Conservation (phyloP, 257 asterid species). For the Nicotiana paniculata region DNA sequence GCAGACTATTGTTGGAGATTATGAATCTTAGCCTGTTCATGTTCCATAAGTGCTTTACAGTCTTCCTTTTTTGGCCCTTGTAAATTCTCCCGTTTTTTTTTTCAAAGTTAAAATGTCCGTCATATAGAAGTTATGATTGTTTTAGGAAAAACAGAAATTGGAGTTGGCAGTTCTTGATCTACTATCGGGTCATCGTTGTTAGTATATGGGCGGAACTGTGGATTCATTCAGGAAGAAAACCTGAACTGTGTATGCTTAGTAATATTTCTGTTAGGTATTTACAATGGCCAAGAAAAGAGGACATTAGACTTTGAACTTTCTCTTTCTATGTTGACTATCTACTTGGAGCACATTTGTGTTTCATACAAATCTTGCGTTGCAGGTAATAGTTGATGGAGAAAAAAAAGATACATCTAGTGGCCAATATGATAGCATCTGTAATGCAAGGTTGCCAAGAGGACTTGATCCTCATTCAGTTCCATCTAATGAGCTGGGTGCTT, state of each 20-base stretch:
- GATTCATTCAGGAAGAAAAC: background rate
- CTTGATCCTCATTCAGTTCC: conserved; percentile 98
- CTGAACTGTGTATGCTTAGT: background rate
- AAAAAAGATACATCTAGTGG: conserved; percentile 58
- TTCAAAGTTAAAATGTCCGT: background rate
- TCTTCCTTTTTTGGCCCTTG: background rate
- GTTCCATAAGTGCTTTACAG: background rate
- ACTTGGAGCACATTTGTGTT: background rate
- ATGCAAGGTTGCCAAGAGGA: conserved; percentile 91
- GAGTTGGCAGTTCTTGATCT: background rate
- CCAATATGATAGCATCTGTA: conserved; percentile 76
- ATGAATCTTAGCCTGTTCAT: background rate
- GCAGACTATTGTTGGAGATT: background rate
- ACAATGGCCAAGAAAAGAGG: background rate
- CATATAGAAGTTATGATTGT: background rate
- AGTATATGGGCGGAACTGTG: background rate
- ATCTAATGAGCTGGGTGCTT: conserved; percentile 82
- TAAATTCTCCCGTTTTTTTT: background rate
- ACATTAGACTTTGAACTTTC: background rate
- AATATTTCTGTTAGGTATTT: background rate
- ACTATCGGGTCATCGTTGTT: background rate
- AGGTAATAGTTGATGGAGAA: conserved; percentile 68
- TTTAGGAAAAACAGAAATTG: background rate
- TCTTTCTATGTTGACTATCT: background rate
- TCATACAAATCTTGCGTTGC: conserved; percentile 20